These are phyloP conservation scores for Thecaphora thlaspeos DNA, from an alignment of 1,284 basidiomycete genomes.

Conservation along the genomic window DNA sequence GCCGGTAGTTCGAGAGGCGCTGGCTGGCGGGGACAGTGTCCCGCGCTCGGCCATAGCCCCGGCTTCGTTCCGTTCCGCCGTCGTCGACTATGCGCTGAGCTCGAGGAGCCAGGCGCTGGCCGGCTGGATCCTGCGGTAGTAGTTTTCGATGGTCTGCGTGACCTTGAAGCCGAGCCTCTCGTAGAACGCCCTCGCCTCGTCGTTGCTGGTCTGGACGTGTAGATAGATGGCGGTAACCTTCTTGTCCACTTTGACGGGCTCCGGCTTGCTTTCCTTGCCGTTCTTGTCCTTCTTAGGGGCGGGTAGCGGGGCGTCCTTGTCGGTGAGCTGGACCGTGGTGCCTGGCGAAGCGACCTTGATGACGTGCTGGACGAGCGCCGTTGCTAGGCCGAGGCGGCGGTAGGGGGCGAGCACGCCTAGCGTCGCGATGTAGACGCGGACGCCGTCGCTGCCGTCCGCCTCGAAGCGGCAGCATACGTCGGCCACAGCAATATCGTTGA, in stretches of 20 bases:
- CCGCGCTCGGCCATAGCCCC: too few species aligned
- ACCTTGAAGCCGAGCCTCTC: slow-evolving; percentile 58
- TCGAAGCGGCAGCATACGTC: slow-evolving; percentile 58
- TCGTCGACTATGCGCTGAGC: slow-evolving; percentile 10
- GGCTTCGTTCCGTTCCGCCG: too few species aligned
- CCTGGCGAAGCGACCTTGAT: slow-evolving; percentile 52
- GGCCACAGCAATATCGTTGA: slow-evolving; percentile 59
- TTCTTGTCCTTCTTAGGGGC: slow-evolving; percentile 39
- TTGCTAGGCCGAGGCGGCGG: slow-evolving; percentile 59
- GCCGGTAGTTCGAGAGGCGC: too few species aligned
- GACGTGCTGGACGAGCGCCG: slow-evolving; percentile 53
- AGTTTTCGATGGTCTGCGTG: slow-evolving; percentile 42
- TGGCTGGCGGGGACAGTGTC: too few species aligned
- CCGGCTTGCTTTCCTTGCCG: slow-evolving; percentile 34
- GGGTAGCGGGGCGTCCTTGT: slow-evolving; percentile 15
- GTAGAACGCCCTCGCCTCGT: slow-evolving; percentile 57
- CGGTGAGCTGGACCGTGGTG: slow-evolving; percentile 24
- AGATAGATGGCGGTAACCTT: slow-evolving; percentile 53
- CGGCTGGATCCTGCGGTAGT: slow-evolving; percentile 55
- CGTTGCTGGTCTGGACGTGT: slow-evolving; percentile 59
- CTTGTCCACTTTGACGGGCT: slow-evolving; percentile 23
- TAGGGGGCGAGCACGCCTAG: slow-evolving; percentile 59
- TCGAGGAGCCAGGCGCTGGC: slow-evolving; percentile 58
- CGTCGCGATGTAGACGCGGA: slow-evolving; percentile 59
- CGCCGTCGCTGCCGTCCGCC: slow-evolving; percentile 22